Evolutionary conservation across 78 protist genomes (phyloP).

Genomic region (Anaeramoeba flamelloides): DNA sequence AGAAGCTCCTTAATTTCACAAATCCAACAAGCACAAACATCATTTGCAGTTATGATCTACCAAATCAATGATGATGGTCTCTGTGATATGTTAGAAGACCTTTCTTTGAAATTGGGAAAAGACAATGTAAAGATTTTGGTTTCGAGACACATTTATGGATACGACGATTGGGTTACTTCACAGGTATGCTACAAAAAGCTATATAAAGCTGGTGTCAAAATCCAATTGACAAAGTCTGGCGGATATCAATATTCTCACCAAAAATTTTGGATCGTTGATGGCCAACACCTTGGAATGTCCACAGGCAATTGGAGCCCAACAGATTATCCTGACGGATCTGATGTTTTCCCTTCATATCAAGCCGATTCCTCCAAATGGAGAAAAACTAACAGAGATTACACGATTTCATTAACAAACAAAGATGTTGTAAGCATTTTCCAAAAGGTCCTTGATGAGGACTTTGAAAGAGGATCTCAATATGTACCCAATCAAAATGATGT

Average conservation of each 20-base stretch:
- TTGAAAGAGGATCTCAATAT: conserved; percentile 18
- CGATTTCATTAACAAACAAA: conserved; percentile 15
- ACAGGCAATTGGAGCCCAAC: conserved; percentile 49
- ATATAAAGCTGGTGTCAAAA: conserved; percentile 11
- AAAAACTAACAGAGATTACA: conserved; percentile 37
- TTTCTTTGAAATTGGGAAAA: conserved; percentile 19
- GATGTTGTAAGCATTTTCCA: conserved; percentile 12
- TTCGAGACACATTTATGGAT: conserved; percentile 23
- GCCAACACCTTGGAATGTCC: conserved; percentile 17
- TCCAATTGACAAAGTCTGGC: conserved; percentile 15
- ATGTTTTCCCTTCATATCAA: conserved; percentile 17
- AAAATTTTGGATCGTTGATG: conserved; percentile 44
- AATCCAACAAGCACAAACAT: conserved; percentile 3
- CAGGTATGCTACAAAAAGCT: conserved; percentile 26
- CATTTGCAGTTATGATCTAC: conserved; percentile 28
- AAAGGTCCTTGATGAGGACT: conserved; percentile 28
- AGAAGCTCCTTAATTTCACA: conserved; percentile 9
- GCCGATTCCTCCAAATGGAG: conserved; percentile 19
- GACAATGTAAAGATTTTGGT: conserved; percentile 25
- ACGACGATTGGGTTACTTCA: conserved; percentile 27
- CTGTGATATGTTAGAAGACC: conserved; percentile 21
- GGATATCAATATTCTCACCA: conserved; percentile 34
- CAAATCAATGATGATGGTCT: conserved; percentile 29
- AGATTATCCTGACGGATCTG: conserved; percentile 31
- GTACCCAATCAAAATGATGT: conserved; percentile 9